These are phyloP conservation scores for Elaeis guineensis DNA, from an alignment of 176 grass and related monocot species.

Conservation along the genomic window DNA sequence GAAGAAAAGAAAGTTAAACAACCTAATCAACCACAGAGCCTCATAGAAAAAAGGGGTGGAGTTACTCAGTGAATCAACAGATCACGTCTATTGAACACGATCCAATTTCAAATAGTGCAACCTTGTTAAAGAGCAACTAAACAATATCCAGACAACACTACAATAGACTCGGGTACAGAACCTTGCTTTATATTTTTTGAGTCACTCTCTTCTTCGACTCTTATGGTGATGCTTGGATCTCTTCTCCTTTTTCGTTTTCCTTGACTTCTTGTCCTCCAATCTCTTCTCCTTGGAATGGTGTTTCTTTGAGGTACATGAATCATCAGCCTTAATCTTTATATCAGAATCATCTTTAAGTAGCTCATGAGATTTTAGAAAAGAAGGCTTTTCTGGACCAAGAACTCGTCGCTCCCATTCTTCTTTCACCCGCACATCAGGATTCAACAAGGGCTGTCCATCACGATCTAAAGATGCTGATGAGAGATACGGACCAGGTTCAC, in stretches of 20 bases:
- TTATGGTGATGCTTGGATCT: conserved; percentile 63
- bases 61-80: too few relatives aligned
- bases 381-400: conserved; percentile 61
- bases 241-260: conserved; percentile 46
- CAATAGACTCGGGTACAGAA: too few relatives aligned
- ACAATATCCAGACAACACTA: too few relatives aligned
- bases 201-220: conserved; percentile 40
- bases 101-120: too few relatives aligned
- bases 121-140: too few relatives aligned
- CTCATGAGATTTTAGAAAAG: conserved; percentile 26
- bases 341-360: conserved; percentile 7
- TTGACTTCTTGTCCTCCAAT: conserved; percentile 28
- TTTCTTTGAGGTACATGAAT: conserved; percentile 7
- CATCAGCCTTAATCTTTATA: conserved; percentile 2
- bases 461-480: conserved; percentile 13
- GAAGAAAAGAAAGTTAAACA: too few relatives aligned
- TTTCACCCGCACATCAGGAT: conserved; percentile 35
- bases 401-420: conserved; percentile 43
- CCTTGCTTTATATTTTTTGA: too few relatives aligned
- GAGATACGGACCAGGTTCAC: conserved; percentile 70
- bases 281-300: conserved; percentile 21
- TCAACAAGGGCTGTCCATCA: neutral
- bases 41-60: too few relatives aligned
- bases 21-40: too few relatives aligned
- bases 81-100: too few relatives aligned